Percentiles rank a stretch among this genome's conserved stretches.
Evolutionary conservation across 192 early-diverging fungal species (phyloP).

Genomic region (Dimargaris verticillata): DNA sequence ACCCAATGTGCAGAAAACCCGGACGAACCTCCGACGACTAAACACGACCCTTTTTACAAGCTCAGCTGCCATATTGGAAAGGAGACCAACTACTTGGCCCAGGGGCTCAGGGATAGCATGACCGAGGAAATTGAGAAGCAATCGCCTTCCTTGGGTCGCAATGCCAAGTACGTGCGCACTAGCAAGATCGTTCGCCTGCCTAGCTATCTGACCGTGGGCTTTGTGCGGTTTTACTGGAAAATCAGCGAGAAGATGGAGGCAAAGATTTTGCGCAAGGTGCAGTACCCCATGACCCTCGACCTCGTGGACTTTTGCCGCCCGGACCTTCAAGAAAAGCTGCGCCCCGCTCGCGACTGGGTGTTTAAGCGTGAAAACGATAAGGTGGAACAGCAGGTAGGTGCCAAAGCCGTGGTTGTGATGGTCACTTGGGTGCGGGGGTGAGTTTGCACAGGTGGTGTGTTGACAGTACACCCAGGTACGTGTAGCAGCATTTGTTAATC

Average conservation of each 20-base stretch:
- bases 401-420: background rate
- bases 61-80: slow-evolving; percentile 51
- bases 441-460: too few relatives aligned
- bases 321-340: slow-evolving; percentile 61
- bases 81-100: slow-evolving; percentile 23
- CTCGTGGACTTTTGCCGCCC: slow-evolving; percentile 69
- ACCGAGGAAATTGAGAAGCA: slow-evolving; percentile 80
- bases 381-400: slow-evolving; percentile 24
- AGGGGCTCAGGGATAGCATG: slow-evolving; percentile 35
- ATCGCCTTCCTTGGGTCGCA: slow-evolving; percentile 60
- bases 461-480: too few relatives aligned
- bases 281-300: slow-evolving; percentile 86
- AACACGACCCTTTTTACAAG: slow-evolving; percentile 59
- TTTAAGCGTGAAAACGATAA: slow-evolving; percentile 56
- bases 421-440: too few relatives aligned
- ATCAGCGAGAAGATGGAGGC: slow-evolving; percentile 53
- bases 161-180: slow-evolving; percentile 60
- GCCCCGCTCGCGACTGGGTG: slow-evolving; percentile 39
- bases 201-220: slow-evolving; percentile 72
- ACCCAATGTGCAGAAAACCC: slow-evolving; percentile 48
- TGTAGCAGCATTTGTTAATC: too few relatives aligned
- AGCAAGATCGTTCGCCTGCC: slow-evolving; percentile 73
- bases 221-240: slow-evolving; percentile 95
- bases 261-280: slow-evolving; percentile 90
- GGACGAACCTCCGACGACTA: slow-evolving; percentile 41